Evolutionary conservation across 371 early-diverging fungal genomes (phyloP).

Genomic region (Encephalitozoon romaleae): DNA sequence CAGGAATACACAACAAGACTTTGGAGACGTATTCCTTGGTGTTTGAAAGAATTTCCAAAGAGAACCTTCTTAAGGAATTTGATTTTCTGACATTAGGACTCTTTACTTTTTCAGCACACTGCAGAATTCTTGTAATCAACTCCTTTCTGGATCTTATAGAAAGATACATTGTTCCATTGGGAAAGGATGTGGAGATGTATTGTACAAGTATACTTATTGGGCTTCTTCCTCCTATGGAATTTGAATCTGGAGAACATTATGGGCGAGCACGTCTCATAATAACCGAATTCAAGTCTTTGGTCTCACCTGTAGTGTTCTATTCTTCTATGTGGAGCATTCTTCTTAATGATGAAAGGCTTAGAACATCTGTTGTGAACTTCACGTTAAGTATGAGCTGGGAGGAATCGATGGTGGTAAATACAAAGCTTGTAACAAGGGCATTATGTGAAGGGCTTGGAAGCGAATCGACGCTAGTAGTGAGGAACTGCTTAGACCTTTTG

Average conservation of each 20-base stretch:
- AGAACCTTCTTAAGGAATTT: constrained; percentile 34
- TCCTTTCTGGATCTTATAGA: constrained; percentile 50
- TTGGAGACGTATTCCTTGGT: constrained; percentile 77
- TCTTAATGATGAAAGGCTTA: constrained; percentile 29
- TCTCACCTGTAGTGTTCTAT: constrained; percentile 15
- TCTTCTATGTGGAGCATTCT: constrained; percentile 39
- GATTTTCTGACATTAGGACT: constrained; percentile 49
- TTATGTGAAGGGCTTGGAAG: constrained; percentile 19
- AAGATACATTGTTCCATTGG: constrained; percentile 31
- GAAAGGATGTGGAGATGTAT: constrained; percentile 3
- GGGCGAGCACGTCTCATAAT: constrained; percentile 19
- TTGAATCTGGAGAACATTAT: constrained; percentile 48
- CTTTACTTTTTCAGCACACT: constrained; percentile 46
- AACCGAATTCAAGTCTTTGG: constrained; percentile 9
- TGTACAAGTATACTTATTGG: constrained; percentile 38
- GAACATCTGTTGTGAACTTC: constrained; percentile 35
- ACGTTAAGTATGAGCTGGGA: neutral
- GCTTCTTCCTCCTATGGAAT: constrained; percentile 51
- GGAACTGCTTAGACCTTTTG: constrained; percentile 35
- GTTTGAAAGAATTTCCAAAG: constrained; percentile 62
- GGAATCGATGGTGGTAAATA: neutral
- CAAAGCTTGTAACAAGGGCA: constrained; percentile 11
- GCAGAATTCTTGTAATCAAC: constrained; percentile 36
- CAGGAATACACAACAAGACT: constrained; percentile 92
- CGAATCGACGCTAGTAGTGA: constrained; percentile 20